Evolutionary conservation across 441 rosid genomes (phyloP).

Genomic region (Mallotus japonicus): DNA sequence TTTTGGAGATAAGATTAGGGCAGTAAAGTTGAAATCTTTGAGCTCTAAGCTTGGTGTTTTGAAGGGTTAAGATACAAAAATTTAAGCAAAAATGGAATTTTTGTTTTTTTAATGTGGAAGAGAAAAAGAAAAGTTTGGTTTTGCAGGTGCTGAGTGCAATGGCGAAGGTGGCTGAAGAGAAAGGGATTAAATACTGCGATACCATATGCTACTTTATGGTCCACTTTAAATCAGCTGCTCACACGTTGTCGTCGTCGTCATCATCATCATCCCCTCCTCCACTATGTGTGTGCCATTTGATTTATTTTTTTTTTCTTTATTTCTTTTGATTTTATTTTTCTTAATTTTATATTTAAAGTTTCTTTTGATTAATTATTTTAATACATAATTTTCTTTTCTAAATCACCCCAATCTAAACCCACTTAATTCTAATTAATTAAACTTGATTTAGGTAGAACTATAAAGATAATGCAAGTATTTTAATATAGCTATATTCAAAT

Average conservation of each 20-base stretch:
- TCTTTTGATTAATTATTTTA: no score
- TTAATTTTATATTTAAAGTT: no score
- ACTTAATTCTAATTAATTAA: no score
- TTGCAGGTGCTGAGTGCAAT: neutral
- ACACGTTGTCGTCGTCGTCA: constrained; percentile 21
- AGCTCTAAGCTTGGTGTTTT: neutral
- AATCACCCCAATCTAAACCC: no score
- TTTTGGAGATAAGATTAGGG: neutral
- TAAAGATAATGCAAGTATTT: no score
- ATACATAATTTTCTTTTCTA: no score
- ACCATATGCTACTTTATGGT: neutral
- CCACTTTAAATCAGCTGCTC: constrained; percentile 1
- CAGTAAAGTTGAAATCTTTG: neutral
- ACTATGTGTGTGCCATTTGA: neutral
- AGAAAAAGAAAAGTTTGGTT: neutral
- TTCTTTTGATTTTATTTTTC: no score
- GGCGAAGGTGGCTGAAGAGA: neutral
- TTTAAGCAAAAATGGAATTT: no score
- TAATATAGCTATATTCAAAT: no score
- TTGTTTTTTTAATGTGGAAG: no score
- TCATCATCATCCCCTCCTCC: neutral
- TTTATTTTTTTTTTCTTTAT: neutral
- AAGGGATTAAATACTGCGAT: constrained; percentile 8
- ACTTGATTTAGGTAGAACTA: no score
- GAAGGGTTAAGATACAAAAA: no score